Conservation (phyloP, 2,329 filamentous ascomycete genomes). For the Colletotrichum viniferum region DNA sequence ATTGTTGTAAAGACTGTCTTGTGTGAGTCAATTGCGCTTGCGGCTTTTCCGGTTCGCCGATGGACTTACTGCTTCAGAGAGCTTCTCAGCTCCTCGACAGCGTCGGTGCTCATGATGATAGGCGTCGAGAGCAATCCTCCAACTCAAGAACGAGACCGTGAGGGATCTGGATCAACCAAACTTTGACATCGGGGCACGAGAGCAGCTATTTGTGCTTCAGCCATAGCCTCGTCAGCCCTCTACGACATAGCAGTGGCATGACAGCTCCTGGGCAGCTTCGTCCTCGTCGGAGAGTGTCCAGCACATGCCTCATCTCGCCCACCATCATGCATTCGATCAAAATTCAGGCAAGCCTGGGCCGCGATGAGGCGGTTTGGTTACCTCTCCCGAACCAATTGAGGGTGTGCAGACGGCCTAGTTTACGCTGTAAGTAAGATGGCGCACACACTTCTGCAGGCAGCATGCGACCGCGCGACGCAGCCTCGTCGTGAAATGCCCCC, state of each 20-base stretch:
- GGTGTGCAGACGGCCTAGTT: no score
- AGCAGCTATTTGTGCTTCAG: neutral
- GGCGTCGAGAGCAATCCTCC: neutral
- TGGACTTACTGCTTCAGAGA: neutral
- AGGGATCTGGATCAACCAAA: neutral
- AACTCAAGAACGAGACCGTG: neutral
- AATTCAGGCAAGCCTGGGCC: neutral
- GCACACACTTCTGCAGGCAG: neutral
- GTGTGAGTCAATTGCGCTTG: neutral
- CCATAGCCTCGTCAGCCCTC: neutral
- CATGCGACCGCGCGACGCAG: neutral
- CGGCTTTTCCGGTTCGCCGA: fast-evolving
- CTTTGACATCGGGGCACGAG: neutral
- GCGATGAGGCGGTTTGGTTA: neutral
- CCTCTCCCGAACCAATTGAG: neutral
- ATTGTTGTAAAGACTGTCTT: neutral
- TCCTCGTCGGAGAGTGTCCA: neutral
- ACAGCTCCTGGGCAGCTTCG: neutral
- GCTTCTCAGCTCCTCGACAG: neutral
- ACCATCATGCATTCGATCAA: neutral
- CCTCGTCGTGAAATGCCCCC: neutral
- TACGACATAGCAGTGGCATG: neutral
- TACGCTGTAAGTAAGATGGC: neutral
- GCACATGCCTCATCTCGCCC: neutral
- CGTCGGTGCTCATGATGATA: neutral